Evolutionary conservation across 2,329 filamentous ascomycete genomes (phyloP).

Genomic region (Cladophialophora psammophila): DNA sequence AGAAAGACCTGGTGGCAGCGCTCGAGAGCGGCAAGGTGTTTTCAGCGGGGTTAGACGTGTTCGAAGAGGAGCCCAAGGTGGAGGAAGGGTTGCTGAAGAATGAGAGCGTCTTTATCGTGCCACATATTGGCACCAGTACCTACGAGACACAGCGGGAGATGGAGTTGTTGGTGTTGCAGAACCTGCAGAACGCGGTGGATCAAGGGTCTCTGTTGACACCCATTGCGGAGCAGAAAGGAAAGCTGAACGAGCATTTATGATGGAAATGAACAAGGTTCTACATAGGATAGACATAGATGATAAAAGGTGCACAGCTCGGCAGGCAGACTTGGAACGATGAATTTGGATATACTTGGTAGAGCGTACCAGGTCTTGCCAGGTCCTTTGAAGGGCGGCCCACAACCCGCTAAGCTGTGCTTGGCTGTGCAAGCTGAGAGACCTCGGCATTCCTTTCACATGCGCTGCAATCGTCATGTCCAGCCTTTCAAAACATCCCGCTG

Average conservation of each 20-base stretch:
- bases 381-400: too few relatives aligned
- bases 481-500: background rate
- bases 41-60: constrained; percentile 56
- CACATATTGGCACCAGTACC: constrained; percentile 67
- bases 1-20: constrained; percentile 55
- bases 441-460: background rate
- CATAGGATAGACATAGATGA: constrained; percentile 6
- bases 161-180: constrained; percentile 66
- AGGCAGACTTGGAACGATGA: background rate
- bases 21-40: constrained; percentile 55
- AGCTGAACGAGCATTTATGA: constrained; percentile 31
- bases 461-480: background rate
- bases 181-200: constrained; percentile 64
- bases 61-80: constrained; percentile 55
- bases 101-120: constrained; percentile 60
- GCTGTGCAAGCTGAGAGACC: background rate
- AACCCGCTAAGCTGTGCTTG: too few relatives aligned
- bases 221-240: constrained; percentile 65
- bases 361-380: too few relatives aligned
- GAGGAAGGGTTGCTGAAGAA: constrained; percentile 57
- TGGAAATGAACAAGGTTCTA: background rate
- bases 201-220: constrained; percentile 66
- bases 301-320: background rate
- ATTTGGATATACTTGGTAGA: background rate
- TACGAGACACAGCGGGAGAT: constrained; percentile 68